These are phyloP conservation scores for Lichtheimia corymbifera DNA, from an alignment of 371 early-diverging fungal species.

Conservation along the genomic window DNA sequence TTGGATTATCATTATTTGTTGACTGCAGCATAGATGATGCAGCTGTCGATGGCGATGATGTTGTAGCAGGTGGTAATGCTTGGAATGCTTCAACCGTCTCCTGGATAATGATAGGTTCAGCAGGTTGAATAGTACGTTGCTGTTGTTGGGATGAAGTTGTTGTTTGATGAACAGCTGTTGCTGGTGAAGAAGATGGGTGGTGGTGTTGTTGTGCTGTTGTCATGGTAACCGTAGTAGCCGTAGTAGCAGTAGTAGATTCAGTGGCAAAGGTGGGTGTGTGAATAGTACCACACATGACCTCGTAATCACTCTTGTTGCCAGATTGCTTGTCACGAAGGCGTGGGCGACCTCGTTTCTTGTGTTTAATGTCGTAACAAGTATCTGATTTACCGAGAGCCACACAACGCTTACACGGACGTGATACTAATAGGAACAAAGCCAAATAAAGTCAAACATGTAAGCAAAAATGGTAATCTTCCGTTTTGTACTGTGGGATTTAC, in stretches of 20 bases:
- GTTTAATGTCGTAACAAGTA: slow-evolving; percentile 71
- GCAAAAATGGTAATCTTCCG: no score
- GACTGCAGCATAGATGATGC: neutral
- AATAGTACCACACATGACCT: slow-evolving; percentile 7
- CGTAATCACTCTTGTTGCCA: neutral
- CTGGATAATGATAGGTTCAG: slow-evolving; percentile 7
- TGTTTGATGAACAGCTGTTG: slow-evolving; percentile 1
- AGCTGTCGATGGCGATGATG: neutral
- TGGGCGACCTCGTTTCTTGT: slow-evolving; percentile 75
- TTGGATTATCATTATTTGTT: neutral
- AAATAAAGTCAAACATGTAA: no score
- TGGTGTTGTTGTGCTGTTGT: neutral
- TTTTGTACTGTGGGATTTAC: slow-evolving; percentile 8
- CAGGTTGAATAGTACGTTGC: no score
- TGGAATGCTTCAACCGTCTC: slow-evolving; percentile 9
- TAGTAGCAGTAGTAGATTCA: neutral
- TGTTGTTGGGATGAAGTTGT: neutral
- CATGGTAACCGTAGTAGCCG: neutral
- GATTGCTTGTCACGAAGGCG: slow-evolving; percentile 50
- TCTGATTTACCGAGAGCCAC: slow-evolving; percentile 62
- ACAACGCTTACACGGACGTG: slow-evolving; percentile 71
- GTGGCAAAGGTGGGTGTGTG: slow-evolving; percentile 14
- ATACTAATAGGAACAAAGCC: slow-evolving; percentile 30
- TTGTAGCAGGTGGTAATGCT: neutral
- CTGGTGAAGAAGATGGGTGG: slow-evolving; percentile 4